Evolutionary conservation across 768 basidiomycete species (phyloP).

Genomic region (Amanita subjunquillea): DNA sequence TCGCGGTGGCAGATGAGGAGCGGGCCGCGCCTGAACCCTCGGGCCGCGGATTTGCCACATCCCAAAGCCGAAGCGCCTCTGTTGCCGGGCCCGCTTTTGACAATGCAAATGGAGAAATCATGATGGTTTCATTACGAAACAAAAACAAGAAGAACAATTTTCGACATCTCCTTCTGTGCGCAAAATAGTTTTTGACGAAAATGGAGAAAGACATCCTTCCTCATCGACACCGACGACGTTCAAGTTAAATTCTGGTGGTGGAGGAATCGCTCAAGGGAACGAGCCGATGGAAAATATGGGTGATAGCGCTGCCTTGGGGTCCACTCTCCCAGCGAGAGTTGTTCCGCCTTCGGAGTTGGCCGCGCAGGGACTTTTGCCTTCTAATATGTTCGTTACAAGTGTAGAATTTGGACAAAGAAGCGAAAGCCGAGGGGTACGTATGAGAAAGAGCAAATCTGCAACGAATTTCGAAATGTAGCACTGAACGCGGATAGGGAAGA

Average conservation of each 20-base stretch:
- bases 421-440: neutral
- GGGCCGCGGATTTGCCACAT: neutral
- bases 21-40: neutral
- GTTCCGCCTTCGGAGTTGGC: conserved; percentile 3
- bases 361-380: neutral
- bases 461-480: neutral
- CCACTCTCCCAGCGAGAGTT: neutral
- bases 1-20: neutral
- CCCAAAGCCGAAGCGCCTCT: neutral
- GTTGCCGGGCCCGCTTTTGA: conserved; percentile 8
- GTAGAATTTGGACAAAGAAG: conserved; percentile 6
- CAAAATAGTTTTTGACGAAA: conserved; percentile 44
- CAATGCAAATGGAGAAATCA: conserved; percentile 13
- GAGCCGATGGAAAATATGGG: neutral
- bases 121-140: conserved; percentile 52
- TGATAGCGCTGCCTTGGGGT: neutral
- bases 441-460: neutral
- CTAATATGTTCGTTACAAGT: conserved; percentile 5
- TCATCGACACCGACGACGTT: neutral
- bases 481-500: neutral
- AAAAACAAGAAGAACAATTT: conserved; percentile 72
- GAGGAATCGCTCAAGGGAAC: neutral
- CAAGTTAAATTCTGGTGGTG: neutral
- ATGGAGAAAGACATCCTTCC: neutral
- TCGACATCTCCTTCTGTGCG: conserved; percentile 31